Evolutionary conservation across 2,329 filamentous ascomycete species (phyloP).

Genomic region (Huntiella decipiens): DNA sequence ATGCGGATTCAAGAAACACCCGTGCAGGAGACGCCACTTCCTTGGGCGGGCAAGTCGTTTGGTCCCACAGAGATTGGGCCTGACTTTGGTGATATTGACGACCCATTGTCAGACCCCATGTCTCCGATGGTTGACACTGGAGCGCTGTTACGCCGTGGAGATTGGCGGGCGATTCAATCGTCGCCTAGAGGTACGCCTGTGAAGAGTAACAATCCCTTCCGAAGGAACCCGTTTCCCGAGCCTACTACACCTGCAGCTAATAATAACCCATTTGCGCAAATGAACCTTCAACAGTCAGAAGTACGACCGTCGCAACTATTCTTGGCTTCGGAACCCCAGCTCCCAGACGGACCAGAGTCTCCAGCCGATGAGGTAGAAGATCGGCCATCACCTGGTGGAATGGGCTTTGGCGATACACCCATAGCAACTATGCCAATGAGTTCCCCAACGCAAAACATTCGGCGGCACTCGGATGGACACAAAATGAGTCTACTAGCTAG

Average conservation of each 20-base stretch:
- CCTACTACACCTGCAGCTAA: constrained; percentile 32
- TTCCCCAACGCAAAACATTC: too few species aligned
- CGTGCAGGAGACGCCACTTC: too few species aligned
- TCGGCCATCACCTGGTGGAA: too few species aligned
- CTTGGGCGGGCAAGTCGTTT: too few species aligned
- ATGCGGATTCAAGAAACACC: too few species aligned
- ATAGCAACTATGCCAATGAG: too few species aligned
- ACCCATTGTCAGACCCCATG: constrained; percentile 20
- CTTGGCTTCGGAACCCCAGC: constrained; percentile 27
- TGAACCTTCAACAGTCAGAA: constrained; percentile 3
- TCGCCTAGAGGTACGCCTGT: constrained; percentile 12
- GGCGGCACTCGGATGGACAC: too few species aligned
- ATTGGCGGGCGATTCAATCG: constrained; percentile 19
- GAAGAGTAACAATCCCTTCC: constrained; percentile 17
- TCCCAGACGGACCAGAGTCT: constrained; percentile 17
- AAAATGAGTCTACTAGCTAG: too few species aligned
- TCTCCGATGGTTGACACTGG: constrained; percentile 18
- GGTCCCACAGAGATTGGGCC: constrained; percentile 13
- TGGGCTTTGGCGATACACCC: too few species aligned
- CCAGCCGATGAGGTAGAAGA: too few species aligned
- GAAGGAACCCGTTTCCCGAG: constrained; percentile 13
- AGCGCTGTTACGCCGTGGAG: constrained; percentile 21
- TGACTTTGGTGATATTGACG: constrained; percentile 23
- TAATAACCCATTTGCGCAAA: constrained; percentile 26
- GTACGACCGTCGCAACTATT: constrained; percentile 30